phyloP scores from a whole-genome alignment of 2,329 filamentous ascomycete genomes.

The Apiospora saccharicola region DNA sequence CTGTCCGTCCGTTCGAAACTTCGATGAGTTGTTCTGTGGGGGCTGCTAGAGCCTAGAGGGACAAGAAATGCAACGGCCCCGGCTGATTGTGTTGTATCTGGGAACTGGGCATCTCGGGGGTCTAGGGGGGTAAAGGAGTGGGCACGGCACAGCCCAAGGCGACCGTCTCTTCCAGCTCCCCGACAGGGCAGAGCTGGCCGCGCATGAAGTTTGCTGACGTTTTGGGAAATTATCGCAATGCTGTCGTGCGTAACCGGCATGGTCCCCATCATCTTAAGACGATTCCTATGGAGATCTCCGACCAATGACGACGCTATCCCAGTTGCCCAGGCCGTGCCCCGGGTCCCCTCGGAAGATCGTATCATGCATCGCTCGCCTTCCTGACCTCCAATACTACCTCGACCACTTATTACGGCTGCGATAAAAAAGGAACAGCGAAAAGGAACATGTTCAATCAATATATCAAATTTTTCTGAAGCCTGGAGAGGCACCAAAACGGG shows the following conservation, averaged over 20 bases:
- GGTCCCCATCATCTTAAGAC: conserved; percentile 22
- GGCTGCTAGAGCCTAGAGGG: conserved; percentile 28
- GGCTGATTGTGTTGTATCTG: background rate
- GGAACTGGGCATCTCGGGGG: conserved; percentile 5
- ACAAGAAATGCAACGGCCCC: conserved; percentile 23
- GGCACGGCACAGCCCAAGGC: conserved; percentile 11
- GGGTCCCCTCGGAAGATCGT: conserved; percentile 15
- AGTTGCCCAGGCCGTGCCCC: conserved; percentile 4
- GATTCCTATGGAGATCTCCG: conserved; percentile 44
- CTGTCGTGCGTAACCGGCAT: conserved; percentile 43
- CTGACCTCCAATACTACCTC: background rate
- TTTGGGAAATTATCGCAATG: conserved; percentile 55
- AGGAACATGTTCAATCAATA: background rate
- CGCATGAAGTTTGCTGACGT: conserved; percentile 52
- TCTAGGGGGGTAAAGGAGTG: background rate
- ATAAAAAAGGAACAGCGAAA: background rate
- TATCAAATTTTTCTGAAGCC: background rate
- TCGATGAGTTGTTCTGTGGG: conserved; percentile 54
- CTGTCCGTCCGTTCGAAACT: conserved; percentile 36
- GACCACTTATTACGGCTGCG: background rate
- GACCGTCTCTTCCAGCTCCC: background rate
- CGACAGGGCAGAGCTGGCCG: conserved; percentile 24
- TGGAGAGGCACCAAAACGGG: background rate
- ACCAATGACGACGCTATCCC: conserved; percentile 32
- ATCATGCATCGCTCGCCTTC: background rate